Base-by-base conservation (phyloP, 2,329 filamentous ascomycete genomes). In the Colletotrichum lindemuthianum region DNA sequence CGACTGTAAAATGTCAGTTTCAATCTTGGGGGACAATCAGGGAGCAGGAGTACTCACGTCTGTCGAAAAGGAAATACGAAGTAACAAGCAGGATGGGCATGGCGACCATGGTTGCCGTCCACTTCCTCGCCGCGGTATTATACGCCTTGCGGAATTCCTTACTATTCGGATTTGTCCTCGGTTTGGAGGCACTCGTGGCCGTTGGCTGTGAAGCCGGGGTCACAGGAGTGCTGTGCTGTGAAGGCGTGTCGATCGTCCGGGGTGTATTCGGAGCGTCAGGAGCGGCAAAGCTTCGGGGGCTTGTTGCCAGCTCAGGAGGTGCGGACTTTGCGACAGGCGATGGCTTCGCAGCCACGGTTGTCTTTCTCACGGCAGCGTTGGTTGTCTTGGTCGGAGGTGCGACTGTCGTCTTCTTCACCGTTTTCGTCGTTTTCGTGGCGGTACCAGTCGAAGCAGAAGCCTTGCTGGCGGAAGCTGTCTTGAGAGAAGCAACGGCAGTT, bases 61-160 rank as follows among this genome's bases (percentile, higher is more conserved):
- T 74, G 49, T 86, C 79, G 72, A 83, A 87, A 3, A 88, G 71
- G 55, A 79, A 80, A 66, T 84, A 87, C 24, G 84, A 86, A 33
- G 83, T 84, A 53, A 88, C 84, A 12, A 87, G 65, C 5, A 86
- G 69, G 37, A 88, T 80, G 2, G 85, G 85, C 73, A 86, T 69
- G 32, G 82, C 84, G 59, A 87, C 79, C 68, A 88, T 82, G 8
- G 79, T 66, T 24, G 76, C 74, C 3, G 78, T 73, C 77, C 82
- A 86, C 69, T 78, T 81, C 63, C 81, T 72, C 59, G 79, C 77
- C 36, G 81, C 78, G 41, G 70, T 69, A 58, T 81, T 79, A 70
- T 83, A 85, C 44, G 79, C 76, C 65, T 70, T 70, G 69, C 79
- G 73, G 67, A 81, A 83, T 47, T 79, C 78, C 41, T 76, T 72